Evolutionary conservation across 305 asterid species (phyloP).

Genomic region (Solanum hybrid): DNA sequence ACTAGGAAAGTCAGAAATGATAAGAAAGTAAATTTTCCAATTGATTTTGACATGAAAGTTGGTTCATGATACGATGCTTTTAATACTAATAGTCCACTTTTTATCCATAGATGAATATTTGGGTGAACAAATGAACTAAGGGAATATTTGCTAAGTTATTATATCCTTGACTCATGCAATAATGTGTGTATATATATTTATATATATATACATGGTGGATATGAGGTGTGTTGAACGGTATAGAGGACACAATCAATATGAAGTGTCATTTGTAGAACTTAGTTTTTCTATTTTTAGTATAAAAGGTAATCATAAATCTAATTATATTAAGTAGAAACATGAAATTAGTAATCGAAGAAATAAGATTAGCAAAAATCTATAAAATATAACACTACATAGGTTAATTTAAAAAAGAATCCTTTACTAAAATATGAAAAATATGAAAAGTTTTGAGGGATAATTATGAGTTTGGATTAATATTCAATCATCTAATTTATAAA

Average conservation of each 20-base stretch:
- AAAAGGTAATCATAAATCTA: neutral
- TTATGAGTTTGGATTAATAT: neutral
- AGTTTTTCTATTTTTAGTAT: neutral
- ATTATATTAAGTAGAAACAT: neutral
- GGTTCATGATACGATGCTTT: neutral
- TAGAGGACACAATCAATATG: neutral
- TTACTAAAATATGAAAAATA: neutral
- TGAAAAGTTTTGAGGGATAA: neutral
- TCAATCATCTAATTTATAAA: neutral
- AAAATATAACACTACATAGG: neutral
- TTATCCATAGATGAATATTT: neutral
- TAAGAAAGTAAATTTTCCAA: neutral
- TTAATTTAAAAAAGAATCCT: neutral
- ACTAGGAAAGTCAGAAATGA: neutral
- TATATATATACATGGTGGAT: no score
- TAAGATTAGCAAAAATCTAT: neutral
- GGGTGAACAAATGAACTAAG: neutral
- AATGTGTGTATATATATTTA: neutral
- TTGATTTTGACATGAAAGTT: neutral
- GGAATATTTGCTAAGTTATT: neutral
- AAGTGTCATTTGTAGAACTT: neutral
- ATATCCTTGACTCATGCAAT: neutral
- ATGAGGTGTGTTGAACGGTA: neutral
- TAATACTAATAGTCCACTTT: neutral
- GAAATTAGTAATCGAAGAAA: neutral